Evolutionary conservation across 148 eudicot species (phyloP), one percentile per base, ranked within the genome.

Genomic region (Camellia granthamiana): DNA sequence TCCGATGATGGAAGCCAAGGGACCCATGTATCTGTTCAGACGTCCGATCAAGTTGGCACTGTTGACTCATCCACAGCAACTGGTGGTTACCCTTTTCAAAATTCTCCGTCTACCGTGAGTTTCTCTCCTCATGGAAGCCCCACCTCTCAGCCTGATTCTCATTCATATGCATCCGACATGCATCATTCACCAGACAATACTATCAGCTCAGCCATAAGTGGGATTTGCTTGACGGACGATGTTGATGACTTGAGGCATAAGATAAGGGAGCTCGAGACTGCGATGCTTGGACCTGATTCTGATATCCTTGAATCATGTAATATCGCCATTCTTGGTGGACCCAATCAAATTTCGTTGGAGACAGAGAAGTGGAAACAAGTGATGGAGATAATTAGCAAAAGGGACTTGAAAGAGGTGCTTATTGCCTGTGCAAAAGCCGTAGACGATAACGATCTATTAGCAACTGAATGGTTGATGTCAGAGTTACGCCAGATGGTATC

Each of bases 381-480:
- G 77, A 59, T 80, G 78, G 84, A 73, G 69, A 77, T 84, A 56
- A 76, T 87, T 73, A 74, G 81, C 42, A 82, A 78, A 21, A 73
- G 86, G 78, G 85, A 83, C 83, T 66, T 87, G 43, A 56, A 55
- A 56, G 52, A 74, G 21, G 72, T 86, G 63, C 88, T 88, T 55
- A 75, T 89, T 77, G 86, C 82, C 43, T 87, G 93, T 62, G 93
- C 93, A 1, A 90, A 82, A 76, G 90, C 91, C 12, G 59, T 88
- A 56, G 83, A 88, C 15, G 86, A 88, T 23, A 83, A 85, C 43
- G 88, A 88, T 72, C 10, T 81, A 69, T 61, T 84, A 49, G 84
- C 76, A 72, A 81, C 86, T 3, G 81, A 82, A 43, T 88, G 87
- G 89, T 79, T 87, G 78, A 87, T 89, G 79, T 83, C 86, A n/a